A percentile compares a stretch with the other conserved stretches of the same genome.
Evolutionary conservation across 306 rosid species (phyloP).

Genomic region (Lotus japonicus): DNA sequence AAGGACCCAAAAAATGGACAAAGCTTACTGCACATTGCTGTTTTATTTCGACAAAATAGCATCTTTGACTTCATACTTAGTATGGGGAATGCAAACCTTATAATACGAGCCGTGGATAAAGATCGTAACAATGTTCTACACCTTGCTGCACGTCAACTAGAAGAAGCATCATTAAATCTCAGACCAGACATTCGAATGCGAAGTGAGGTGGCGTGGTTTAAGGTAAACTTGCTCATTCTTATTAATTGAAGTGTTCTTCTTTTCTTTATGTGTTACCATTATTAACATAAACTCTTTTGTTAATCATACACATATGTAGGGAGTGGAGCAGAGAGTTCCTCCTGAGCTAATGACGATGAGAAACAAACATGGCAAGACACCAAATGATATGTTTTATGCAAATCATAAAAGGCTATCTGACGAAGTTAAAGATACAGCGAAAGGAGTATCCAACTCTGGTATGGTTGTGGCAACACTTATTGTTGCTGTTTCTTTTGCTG

Average conservation of each 20-base stretch:
- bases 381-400: not conserved
- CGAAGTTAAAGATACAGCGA: not conserved
- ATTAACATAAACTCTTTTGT: too few relatives aligned
- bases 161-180: too few relatives aligned
- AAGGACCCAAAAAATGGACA: too few relatives aligned
- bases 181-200: conserved; percentile 12
- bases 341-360: not conserved
- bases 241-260: too few relatives aligned
- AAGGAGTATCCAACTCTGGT: not conserved
- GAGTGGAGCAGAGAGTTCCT: not conserved
- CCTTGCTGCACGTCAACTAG: too few relatives aligned
- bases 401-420: not conserved
- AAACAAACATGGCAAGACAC: not conserved
- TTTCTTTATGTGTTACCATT: too few relatives aligned
- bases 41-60: not conserved
- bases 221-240: too few relatives aligned
- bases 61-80: not conserved
- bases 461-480: conserved; percentile 14
- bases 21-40: too few relatives aligned
- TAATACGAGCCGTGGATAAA: too few relatives aligned
- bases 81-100: too few relatives aligned
- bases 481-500: not conserved
- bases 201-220: not conserved
- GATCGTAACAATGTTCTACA: too few relatives aligned
- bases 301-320: not conserved